Conservation (phyloP, 352 stramenopile species). For the Phytophthora pinifolia region DNA sequence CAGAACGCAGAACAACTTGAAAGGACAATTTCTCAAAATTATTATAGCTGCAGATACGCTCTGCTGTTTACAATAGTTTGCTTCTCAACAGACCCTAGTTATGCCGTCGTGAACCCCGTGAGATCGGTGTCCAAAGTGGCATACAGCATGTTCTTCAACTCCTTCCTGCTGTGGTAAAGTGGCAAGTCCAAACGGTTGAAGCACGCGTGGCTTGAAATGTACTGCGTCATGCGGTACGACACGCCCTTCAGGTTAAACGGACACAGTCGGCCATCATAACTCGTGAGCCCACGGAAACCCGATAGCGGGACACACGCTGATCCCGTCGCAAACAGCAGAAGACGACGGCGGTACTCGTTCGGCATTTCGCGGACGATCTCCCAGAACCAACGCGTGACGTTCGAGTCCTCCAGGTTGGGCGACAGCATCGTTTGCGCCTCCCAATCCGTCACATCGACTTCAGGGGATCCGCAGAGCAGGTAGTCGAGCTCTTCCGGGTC, state of each 20-base stretch:
- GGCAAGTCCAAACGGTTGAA: conserved; percentile 94
- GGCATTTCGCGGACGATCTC: conserved; percentile 92
- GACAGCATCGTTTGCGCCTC: conserved; percentile 77
- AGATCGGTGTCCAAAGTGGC: conserved; percentile 63
- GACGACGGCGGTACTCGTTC: conserved; percentile 67
- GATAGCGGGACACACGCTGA: conserved; percentile 75
- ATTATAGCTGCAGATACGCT: conserved; percentile 15
- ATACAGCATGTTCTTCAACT: conserved; percentile 70
- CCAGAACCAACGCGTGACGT: conserved; percentile 92
- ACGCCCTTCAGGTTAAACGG: conserved; percentile 76
- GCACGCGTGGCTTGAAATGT: conserved; percentile 75
- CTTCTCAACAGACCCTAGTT: conserved; percentile 4
- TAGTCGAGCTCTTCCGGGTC: conserved; percentile 98
- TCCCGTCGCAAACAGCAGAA: conserved; percentile 84
- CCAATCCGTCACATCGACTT: conserved; percentile 97
- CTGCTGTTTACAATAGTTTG: conserved; percentile 9
- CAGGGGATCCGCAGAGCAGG: conserved; percentile 94
- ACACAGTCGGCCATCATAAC: conserved; percentile 77
- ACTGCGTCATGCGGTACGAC: conserved; percentile 44
- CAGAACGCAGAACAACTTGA: too few relatives aligned
- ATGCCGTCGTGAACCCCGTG: conserved; percentile 70
- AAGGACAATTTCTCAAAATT: conserved; percentile 9
- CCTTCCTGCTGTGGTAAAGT: conserved; percentile 89
- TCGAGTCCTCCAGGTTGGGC: conserved; percentile 43
- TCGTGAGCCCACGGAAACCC: conserved; percentile 72